A percentile compares a stretch with the other conserved stretches of the same genome.
phyloP scores from a whole-genome alignment of 2,329 filamentous ascomycete species.

The Sporothrix humicola region DNA sequence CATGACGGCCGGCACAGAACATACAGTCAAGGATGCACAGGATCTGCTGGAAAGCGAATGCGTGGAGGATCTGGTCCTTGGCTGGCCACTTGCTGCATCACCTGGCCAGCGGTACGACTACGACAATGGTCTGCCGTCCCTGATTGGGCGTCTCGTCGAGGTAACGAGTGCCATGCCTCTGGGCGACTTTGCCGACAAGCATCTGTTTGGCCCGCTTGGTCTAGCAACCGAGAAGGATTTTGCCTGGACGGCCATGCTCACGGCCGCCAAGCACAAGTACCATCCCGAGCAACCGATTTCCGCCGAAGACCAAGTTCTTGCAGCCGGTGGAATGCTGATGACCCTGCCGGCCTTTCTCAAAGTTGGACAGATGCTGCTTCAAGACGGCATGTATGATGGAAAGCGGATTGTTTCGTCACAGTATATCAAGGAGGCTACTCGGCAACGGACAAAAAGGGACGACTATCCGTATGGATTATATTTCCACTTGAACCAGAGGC shows the following conservation, averaged over 20 bases:
- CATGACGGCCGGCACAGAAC: conserved; percentile 18
- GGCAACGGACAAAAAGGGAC: not conserved
- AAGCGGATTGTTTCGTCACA: not conserved
- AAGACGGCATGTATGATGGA: not conserved
- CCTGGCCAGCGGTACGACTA: conserved; percentile 17
- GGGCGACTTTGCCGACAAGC: not conserved
- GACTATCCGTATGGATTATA: conserved; percentile 26
- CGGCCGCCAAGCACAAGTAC: not conserved
- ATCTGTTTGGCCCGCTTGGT: conserved; percentile 22
- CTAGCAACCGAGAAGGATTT: not conserved
- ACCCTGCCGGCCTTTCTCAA: not conserved
- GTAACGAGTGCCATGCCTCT: not conserved
- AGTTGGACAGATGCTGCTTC: conserved; percentile 3
- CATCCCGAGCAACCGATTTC: too few relatives aligned
- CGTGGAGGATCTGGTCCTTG: conserved; percentile 16
- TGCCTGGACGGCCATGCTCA: not conserved
- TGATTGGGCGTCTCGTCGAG: conserved; percentile 16
- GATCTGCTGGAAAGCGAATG: conserved; percentile 3
- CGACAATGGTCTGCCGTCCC: conserved; percentile 26
- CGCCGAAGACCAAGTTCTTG: not conserved
- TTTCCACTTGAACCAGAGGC: conserved; percentile 15
- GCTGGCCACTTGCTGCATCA: not conserved
- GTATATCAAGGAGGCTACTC: not conserved
- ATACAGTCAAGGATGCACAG: conserved; percentile 1
- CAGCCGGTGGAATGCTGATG: not conserved